These are phyloP conservation scores for Nemania abortiva DNA, from an alignment of 2,329 filamentous ascomycete species.

Conservation along the genomic window DNA sequence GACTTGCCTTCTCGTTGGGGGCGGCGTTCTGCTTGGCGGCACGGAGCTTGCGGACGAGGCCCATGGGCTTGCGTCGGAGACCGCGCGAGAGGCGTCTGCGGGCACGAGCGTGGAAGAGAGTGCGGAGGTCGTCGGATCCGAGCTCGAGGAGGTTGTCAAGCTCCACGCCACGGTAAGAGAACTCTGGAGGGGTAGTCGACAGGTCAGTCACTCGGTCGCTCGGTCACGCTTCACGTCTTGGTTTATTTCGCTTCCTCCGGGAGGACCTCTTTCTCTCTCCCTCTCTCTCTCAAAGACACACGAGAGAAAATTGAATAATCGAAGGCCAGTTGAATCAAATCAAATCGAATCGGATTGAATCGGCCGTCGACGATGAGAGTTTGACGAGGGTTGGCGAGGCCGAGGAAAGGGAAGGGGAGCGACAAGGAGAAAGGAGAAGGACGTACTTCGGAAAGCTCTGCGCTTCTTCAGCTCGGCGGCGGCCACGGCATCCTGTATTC, in stretches of 20 bases:
- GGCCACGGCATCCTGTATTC: constrained; percentile 88
- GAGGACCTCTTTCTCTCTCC: neutral
- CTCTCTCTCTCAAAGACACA: neutral
- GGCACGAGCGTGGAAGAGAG: constrained; percentile 99
- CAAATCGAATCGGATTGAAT: constrained; percentile 4
- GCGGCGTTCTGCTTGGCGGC: constrained; percentile 99
- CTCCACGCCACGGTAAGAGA: constrained; percentile 99
- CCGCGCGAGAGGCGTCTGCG: constrained; percentile 99
- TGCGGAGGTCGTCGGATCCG: constrained; percentile 96
- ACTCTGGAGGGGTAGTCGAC: constrained; percentile 80
- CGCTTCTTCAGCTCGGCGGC: constrained; percentile 99
- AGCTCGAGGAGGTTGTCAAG: constrained; percentile 99
- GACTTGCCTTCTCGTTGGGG: constrained; percentile 81
- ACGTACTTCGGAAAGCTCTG: constrained; percentile 42
- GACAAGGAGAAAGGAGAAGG: neutral
- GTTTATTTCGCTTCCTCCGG: neutral
- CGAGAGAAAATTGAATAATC: neutral
- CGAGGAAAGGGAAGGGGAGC: neutral
- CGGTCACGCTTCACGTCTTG: neutral
- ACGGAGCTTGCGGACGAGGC: constrained; percentile 99
- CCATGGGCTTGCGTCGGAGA: constrained; percentile 99
- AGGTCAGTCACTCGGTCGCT: constrained; percentile 72
- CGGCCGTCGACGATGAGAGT: neutral
- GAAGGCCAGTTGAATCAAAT: constrained; percentile 1
- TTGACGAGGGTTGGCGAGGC: neutral